phyloP scores from a whole-genome alignment of 75 land plant species.

The Azolla pinnata region DNA sequence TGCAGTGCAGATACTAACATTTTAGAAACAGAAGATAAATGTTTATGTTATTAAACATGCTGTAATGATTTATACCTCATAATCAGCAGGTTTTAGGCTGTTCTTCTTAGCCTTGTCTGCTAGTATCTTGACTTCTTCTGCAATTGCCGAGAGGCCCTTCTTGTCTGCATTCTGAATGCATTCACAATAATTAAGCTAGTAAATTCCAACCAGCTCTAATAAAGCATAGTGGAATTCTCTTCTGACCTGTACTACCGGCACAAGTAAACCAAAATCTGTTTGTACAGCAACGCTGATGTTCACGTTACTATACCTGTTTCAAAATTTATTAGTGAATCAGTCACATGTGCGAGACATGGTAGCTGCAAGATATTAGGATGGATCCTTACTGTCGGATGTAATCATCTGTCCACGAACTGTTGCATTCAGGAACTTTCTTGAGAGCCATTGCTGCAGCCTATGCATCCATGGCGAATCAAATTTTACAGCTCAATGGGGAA shows the following conservation, averaged over 20 bases:
- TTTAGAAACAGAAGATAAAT: neutral
- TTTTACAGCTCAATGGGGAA: too few relatives aligned
- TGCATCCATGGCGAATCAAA: too few relatives aligned
- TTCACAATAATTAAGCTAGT: neutral
- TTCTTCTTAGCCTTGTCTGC: constrained; percentile 92
- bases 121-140: constrained; percentile 70
- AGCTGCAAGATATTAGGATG: neutral
- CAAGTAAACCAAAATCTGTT: constrained; percentile 88
- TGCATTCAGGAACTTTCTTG: constrained; percentile 82
- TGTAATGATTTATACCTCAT: constrained; percentile 49
- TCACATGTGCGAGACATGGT: neutral
- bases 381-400: constrained; percentile 86
- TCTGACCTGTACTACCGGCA: constrained; percentile 78
- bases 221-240: neutral
- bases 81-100: constrained; percentile 79
- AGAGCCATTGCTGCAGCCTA: constrained; percentile 98
- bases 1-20: constrained; percentile 20
- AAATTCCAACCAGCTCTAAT: neutral
- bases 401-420: constrained; percentile 93
- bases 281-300: constrained; percentile 96
- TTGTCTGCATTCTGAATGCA: constrained; percentile 91
- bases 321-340: too few relatives aligned
- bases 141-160: constrained; percentile 70
- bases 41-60: neutral
- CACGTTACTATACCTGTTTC: constrained; percentile 71